Evolutionary conservation across 306 rosid species (phyloP).

Genomic region (Sechiopsis laciniata): DNA sequence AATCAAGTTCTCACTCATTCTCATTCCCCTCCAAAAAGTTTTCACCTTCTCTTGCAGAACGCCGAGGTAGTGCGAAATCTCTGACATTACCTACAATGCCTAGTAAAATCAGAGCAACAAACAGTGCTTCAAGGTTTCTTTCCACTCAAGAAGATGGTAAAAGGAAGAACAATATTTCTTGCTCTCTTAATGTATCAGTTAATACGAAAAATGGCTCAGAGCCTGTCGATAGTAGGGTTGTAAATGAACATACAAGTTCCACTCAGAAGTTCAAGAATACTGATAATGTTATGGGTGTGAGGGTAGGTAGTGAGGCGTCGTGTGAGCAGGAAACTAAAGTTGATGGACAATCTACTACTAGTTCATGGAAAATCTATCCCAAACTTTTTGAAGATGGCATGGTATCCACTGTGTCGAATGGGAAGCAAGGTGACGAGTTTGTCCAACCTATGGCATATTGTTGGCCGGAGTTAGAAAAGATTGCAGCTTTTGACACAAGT

Average conservation of each 20-base stretch:
- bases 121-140: slow-evolving; percentile 34
- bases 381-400: slow-evolving; percentile 26
- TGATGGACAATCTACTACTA: slow-evolving; percentile 30
- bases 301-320: slow-evolving; percentile 24
- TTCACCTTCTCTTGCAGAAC: slow-evolving; percentile 77
- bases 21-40: slow-evolving; percentile 48
- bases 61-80: slow-evolving; percentile 73
- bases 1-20: slow-evolving; percentile 39
- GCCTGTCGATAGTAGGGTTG: slow-evolving; percentile 27
- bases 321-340: slow-evolving; percentile 28
- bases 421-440: slow-evolving; percentile 32
- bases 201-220: slow-evolving; percentile 29
- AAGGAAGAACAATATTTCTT: slow-evolving; percentile 28
- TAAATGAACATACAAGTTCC: slow-evolving; percentile 35
- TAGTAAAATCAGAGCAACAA: slow-evolving; percentile 37
- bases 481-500: slow-evolving; percentile 41
- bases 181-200: slow-evolving; percentile 31
- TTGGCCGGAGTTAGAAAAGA: slow-evolving; percentile 81
- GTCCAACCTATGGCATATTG: slow-evolving; percentile 42
- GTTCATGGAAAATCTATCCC: slow-evolving; percentile 26
- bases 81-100: slow-evolving; percentile 60
- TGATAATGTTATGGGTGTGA: slow-evolving; percentile 30
- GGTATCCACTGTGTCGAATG: slow-evolving; percentile 34
- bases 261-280: slow-evolving; percentile 31
- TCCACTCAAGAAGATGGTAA: slow-evolving; percentile 33